Conservation (phyloP, 306 rosid genomes). For the Casuarina cunninghamiana region DNA sequence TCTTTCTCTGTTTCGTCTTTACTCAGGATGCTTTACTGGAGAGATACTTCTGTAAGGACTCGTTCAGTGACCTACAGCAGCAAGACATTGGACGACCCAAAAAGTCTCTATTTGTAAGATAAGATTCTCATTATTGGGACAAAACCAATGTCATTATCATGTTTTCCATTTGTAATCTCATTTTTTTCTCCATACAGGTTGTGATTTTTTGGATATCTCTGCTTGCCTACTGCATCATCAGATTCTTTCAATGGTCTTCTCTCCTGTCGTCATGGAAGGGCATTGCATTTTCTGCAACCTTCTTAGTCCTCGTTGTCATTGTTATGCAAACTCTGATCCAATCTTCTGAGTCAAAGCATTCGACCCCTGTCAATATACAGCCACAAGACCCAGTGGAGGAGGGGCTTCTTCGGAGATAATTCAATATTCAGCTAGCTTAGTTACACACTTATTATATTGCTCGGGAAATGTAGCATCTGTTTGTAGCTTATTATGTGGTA, state of each 20-base stretch:
- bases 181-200: slow-evolving; percentile 50
- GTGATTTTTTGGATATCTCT: slow-evolving; percentile 55
- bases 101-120: slow-evolving; percentile 59
- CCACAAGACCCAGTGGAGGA: slow-evolving; percentile 48
- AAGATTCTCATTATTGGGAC: not conserved
- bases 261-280: slow-evolving; percentile 78
- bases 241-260: slow-evolving; percentile 46
- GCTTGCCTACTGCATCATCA: slow-evolving; percentile 35
- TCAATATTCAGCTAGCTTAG: not conserved
- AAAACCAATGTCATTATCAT: not conserved
- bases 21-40: slow-evolving; percentile 76
- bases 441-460: not conserved
- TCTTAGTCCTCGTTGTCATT: slow-evolving; percentile 43
- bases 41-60: slow-evolving; percentile 45
- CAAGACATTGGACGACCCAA: slow-evolving; percentile 55
- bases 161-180: not conserved
- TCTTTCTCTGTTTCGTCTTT: not conserved
- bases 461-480: slow-evolving; percentile 14
- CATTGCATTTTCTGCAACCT: slow-evolving; percentile 38
- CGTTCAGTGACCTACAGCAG: slow-evolving; percentile 58
- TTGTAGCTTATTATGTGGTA: not conserved
- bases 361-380: slow-evolving; percentile 34
- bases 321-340: slow-evolving; percentile 70
- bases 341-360: slow-evolving; percentile 58
- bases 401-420: slow-evolving; percentile 48